These are phyloP conservation scores for Abrus precatorius DNA, from an alignment of 306 rosid species.

Conservation along the genomic window DNA sequence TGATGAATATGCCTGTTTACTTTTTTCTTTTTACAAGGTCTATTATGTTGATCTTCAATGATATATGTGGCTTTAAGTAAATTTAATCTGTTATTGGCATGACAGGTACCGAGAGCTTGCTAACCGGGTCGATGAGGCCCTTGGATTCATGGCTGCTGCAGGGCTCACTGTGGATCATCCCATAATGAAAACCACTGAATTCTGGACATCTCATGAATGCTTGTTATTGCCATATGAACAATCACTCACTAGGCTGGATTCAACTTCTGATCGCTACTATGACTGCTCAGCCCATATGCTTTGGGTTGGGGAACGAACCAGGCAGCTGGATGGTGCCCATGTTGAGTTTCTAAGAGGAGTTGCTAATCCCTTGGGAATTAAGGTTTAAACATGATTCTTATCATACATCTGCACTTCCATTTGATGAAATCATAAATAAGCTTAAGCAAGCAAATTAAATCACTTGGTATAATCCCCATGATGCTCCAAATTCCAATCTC, in stretches of 20 bases:
- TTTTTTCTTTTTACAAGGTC: neutral
- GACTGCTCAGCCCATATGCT: slow-evolving; percentile 99
- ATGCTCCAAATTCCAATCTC: neutral
- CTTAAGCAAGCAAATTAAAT: slow-evolving; percentile 16
- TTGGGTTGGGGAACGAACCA: slow-evolving; percentile 96
- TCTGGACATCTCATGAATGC: slow-evolving; percentile 99
- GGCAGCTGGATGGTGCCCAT: slow-evolving; percentile 98
- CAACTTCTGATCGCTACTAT: slow-evolving; percentile 92
- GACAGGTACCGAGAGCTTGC: slow-evolving; percentile 96
- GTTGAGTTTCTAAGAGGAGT: slow-evolving; percentile 94
- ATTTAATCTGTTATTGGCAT: slow-evolving; percentile 41
- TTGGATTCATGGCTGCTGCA: slow-evolving; percentile 98
- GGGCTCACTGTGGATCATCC: slow-evolving; percentile 98
- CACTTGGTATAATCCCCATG: slow-evolving; percentile 15
- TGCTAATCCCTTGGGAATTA: slow-evolving; percentile 96
- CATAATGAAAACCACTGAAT: slow-evolving; percentile 93
- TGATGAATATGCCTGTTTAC: neutral
- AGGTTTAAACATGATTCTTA: slow-evolving; percentile 64
- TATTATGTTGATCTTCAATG: slow-evolving; percentile 14
- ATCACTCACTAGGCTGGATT: slow-evolving; percentile 93
- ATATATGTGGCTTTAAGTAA: slow-evolving; percentile 13
- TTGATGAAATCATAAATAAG: neutral
- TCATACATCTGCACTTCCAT: slow-evolving; percentile 5
- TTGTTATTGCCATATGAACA: slow-evolving; percentile 96
- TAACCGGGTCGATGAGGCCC: slow-evolving; percentile 97